Percentiles rank a stretch among this genome's conserved stretches.
These are phyloP conservation scores for Falciphora oryzae DNA, from an alignment of 2,329 filamentous ascomycete genomes.

Conservation along the genomic window DNA sequence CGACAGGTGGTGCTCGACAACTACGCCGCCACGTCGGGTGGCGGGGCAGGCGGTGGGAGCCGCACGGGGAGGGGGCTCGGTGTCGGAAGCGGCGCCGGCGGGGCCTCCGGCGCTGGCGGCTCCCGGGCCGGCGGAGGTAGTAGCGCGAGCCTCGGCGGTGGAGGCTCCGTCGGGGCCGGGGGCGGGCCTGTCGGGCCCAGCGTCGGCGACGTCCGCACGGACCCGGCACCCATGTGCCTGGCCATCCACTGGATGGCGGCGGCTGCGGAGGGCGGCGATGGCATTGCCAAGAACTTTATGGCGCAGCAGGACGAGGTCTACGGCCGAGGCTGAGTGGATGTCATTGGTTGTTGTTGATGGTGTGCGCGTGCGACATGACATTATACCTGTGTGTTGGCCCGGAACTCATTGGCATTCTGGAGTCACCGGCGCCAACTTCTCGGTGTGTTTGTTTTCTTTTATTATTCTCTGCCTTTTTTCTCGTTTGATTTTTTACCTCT, in stretches of 20 bases:
- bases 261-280: constrained; percentile 79
- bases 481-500: background rate
- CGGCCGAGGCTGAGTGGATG: background rate
- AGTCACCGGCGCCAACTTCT: background rate
- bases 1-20: constrained; percentile 78
- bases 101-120: background rate
- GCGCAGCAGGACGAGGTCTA: constrained; percentile 44
- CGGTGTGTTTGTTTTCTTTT: background rate
- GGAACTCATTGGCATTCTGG: background rate
- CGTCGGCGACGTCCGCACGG: constrained; percentile 45
- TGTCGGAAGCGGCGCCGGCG: constrained; percentile 2
- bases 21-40: constrained; percentile 33
- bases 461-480: background rate
- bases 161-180: constrained; percentile 17
- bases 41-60: constrained; percentile 20
- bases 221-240: constrained; percentile 86
- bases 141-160: constrained; percentile 13
- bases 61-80: constrained; percentile 16
- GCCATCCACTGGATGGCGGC: constrained; percentile 97
- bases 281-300: constrained; percentile 75
- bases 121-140: background rate
- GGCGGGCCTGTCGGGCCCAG: constrained; percentile 16
- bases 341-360: background rate
- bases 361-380: background rate
- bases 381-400: background rate